Percentiles rank a stretch among this genome's conserved stretches.
phyloP scores from a whole-genome alignment of 2,329 filamentous ascomycete genomes.

The Phyllachora maydis region DNA sequence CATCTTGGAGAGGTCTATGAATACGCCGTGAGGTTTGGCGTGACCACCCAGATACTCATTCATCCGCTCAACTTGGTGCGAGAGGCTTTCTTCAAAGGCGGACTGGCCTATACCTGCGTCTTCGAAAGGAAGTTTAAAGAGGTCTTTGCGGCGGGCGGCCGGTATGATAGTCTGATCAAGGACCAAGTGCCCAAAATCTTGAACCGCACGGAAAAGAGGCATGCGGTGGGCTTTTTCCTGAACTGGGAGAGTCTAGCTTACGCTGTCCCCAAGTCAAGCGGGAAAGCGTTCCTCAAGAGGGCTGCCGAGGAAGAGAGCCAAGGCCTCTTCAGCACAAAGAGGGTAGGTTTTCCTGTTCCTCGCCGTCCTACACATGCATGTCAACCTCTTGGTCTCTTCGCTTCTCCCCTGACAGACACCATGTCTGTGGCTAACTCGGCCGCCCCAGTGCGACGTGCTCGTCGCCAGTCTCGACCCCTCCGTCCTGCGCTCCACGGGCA shows the following conservation, averaged over 20 bases:
- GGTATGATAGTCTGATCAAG: slow-evolving; percentile 78
- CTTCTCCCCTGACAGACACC: neutral
- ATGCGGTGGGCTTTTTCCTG: slow-evolving; percentile 83
- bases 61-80: slow-evolving; percentile 75
- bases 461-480: slow-evolving; percentile 71
- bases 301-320: slow-evolving; percentile 36
- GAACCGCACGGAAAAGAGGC: slow-evolving; percentile 40
- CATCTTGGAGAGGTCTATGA: slow-evolving; percentile 62
- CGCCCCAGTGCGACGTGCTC: slow-evolving; percentile 57
- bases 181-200: slow-evolving; percentile 57
- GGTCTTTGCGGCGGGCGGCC: slow-evolving; percentile 81
- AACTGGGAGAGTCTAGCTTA: too few relatives aligned
- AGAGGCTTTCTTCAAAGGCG: slow-evolving; percentile 73
- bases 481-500: slow-evolving; percentile 52
- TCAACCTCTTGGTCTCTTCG: slow-evolving; percentile 10
- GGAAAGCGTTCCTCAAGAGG: slow-evolving; percentile 47
- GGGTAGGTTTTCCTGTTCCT: too few relatives aligned
- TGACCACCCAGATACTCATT: slow-evolving; percentile 63
- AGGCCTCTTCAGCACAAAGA: slow-evolving; percentile 37
- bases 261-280: too few relatives aligned
- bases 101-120: slow-evolving; percentile 76
- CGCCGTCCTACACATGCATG: too few relatives aligned
- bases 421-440: slow-evolving; percentile 3
- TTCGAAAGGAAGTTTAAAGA: slow-evolving; percentile 69
- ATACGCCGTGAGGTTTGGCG: slow-evolving; percentile 55